A percentile compares a stretch with the other conserved stretches of the same genome.
Evolutionary conservation across 106 monocot species (phyloP).

Genomic region (Dioscorea dumetorum): DNA sequence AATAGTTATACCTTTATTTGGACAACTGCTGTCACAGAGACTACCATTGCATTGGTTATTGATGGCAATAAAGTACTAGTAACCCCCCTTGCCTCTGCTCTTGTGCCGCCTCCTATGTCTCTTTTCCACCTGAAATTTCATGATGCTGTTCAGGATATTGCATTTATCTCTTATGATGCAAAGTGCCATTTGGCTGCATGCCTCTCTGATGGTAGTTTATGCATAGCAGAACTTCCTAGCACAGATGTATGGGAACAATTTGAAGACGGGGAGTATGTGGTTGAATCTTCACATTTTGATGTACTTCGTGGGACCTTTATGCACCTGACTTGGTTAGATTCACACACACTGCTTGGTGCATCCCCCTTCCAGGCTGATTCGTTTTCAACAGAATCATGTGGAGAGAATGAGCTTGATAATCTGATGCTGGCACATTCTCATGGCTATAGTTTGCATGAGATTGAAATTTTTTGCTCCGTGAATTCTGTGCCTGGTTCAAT

Average conservation of each 20-base stretch:
- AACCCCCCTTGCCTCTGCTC: slow-evolving; percentile 69
- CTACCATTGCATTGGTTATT: slow-evolving; percentile 70
- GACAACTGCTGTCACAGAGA: slow-evolving; percentile 68
- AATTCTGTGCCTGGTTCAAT: slow-evolving; percentile 41
- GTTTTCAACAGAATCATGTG: background rate
- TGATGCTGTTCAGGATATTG: slow-evolving; percentile 48
- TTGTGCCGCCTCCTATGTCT: slow-evolving; percentile 94
- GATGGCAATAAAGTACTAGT: slow-evolving; percentile 59
- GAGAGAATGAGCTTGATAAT: slow-evolving; percentile 12
- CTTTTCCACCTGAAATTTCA: slow-evolving; percentile 72
- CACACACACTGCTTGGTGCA: slow-evolving; percentile 58
- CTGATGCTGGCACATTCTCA: background rate
- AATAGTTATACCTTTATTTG: slow-evolving; percentile 62
- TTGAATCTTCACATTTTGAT: slow-evolving; percentile 37
- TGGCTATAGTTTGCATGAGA: slow-evolving; percentile 44
- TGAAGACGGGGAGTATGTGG: slow-evolving; percentile 49
- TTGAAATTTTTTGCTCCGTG: slow-evolving; percentile 72
- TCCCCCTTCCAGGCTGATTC: slow-evolving; percentile 11
- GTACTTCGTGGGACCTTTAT: slow-evolving; percentile 17
- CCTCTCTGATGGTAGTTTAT: slow-evolving; percentile 71
- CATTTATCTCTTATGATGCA: slow-evolving; percentile 40
- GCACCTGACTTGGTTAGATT: slow-evolving; percentile 84
- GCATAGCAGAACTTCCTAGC: slow-evolving; percentile 53
- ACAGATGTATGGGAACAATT: slow-evolving; percentile 57
- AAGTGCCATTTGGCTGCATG: slow-evolving; percentile 56